Evolutionary conservation across 495 filamentous ascomycete species (phyloP).

Genomic region (Xylaria palmicola): DNA sequence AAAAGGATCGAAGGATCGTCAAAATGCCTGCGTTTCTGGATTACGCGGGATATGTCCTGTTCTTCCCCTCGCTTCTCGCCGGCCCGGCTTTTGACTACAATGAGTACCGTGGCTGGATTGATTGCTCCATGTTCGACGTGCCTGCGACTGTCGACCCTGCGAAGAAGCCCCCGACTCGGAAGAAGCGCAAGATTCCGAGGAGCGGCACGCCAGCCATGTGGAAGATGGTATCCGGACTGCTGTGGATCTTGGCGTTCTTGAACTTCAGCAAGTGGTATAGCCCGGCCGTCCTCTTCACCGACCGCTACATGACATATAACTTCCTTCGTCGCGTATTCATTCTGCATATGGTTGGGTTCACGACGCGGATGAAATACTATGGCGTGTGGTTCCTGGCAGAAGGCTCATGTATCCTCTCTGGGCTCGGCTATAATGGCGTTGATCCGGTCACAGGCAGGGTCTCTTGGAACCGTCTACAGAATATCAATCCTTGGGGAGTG

Average conservation of each 20-base stretch:
- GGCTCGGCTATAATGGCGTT: conserved; percentile 91
- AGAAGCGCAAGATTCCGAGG: conserved; percentile 91
- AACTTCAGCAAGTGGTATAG: conserved; percentile 70
- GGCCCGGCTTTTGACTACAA: conserved; percentile 93
- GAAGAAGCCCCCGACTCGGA: conserved; percentile 78
- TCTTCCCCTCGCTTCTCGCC: conserved; percentile 85
- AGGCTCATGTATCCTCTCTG: conserved; percentile 90
- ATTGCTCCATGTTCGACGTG: conserved; percentile 89
- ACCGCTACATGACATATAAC: conserved; percentile 61
- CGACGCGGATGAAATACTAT: conserved; percentile 87
- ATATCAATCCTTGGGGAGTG: conserved; percentile 77
- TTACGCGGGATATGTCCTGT: conserved; percentile 85
- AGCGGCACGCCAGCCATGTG: conserved; percentile 81
- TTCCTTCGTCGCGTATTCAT: conserved; percentile 71
- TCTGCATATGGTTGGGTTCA: conserved; percentile 79
- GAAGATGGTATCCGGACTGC: conserved; percentile 68
- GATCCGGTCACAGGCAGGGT: conserved; percentile 78
- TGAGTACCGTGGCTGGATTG: conserved; percentile 89
- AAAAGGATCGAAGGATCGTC: conserved; percentile 76
- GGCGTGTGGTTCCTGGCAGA: conserved; percentile 93
- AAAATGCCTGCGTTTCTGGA: conserved; percentile 73
- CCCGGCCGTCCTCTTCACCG: conserved; percentile 56
- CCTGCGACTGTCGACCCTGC: conserved; percentile 73
- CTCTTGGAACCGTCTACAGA: conserved; percentile 85
- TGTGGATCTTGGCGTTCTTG: conserved; percentile 79